Evolutionary conservation across 1,284 basidiomycete species (phyloP).

Genomic region (Cutaneotrichosporon mucoides): DNA sequence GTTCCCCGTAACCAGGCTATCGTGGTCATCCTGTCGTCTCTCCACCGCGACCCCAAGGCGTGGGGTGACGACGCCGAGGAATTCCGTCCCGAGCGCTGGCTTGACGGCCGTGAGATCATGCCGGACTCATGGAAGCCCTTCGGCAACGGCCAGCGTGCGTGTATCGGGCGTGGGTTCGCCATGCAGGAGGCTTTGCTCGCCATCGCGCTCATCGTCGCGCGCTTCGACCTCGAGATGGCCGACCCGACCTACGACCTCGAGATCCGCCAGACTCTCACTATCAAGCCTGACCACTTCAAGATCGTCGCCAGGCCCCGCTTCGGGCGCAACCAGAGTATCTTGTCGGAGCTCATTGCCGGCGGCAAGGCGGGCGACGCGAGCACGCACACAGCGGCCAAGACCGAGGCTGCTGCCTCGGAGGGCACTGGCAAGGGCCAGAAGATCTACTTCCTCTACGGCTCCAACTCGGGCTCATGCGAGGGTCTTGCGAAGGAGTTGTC

Average conservation of each 20-base stretch:
- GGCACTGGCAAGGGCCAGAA: not conserved
- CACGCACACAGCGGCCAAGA: not conserved
- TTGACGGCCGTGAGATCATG: constrained; percentile 51
- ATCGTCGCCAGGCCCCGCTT: constrained; percentile 50
- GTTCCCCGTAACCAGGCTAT: constrained; percentile 47
- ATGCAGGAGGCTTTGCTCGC: constrained; percentile 55
- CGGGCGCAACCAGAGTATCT: constrained; percentile 18
- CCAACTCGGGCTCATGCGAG: constrained; percentile 56
- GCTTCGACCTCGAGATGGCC: constrained; percentile 52
- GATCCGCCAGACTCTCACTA: constrained; percentile 53
- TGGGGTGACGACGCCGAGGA: constrained; percentile 55
- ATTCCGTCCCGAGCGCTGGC: constrained; percentile 52
- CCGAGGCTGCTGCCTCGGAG: not conserved
- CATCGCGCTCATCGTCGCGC: constrained; percentile 50
- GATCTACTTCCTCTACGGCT: constrained; percentile 27
- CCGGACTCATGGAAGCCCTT: constrained; percentile 45
- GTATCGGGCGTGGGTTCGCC: constrained; percentile 51
- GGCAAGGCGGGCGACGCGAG: not conserved
- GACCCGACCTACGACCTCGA: constrained; percentile 53
- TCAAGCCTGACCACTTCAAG: constrained; percentile 54
- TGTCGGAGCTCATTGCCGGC: constrained; percentile 15
- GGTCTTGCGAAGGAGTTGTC: constrained; percentile 55
- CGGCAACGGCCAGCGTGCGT: constrained; percentile 37
- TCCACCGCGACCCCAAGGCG: constrained; percentile 52
- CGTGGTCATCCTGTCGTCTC: constrained; percentile 42